Base-by-base conservation (phyloP, 345 rosid genomes). In the Alliaria petiolata region DNA sequence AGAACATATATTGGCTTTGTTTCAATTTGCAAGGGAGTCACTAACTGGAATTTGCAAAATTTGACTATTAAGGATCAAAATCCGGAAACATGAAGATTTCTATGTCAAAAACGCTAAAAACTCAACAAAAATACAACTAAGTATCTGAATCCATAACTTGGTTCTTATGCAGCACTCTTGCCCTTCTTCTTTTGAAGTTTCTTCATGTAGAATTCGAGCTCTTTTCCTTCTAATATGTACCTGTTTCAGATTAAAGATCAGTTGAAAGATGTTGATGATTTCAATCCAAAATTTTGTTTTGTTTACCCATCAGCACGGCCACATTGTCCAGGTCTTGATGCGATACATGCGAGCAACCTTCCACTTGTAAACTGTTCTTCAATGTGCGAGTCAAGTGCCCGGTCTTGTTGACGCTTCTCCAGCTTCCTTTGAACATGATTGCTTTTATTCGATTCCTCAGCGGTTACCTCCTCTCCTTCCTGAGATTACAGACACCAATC, bases 101-200 rank as follows among this genome's bases (percentile, higher is more conserved):
- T 46, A 4, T 35, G 46, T 38, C n/a, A 4, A 19, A 52, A 53
- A 16, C 38, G 36, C 36, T 22, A 6, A 50, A 12, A n/a, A 14
- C 3, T 39, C 8, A n/a, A 28, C 19, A 3, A 12, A 38, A 65
- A 4, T 20, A 49, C 5, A 36, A 31, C 5, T 9, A n/a, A 0
- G 35, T 36, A 50, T 7, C 7, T 3, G 26, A 45, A 45, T 31
- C 4, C 51, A 45, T 47, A 13, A 16, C 13, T 35, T 19, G 15
- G 20, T 53, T 40, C 53, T 39, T n/a, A n/a, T n/a, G 8, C 51
- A 36, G 46, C 53, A 30, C 35, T 69, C 78, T 67, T 52, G 54
- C 78, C 57, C 61, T 67, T 67, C 34, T 72, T 65, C 62, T 64
- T 75, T 28, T 74, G 62, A 31, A 74, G 59, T 45, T 67, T 75